Evolutionary conservation across 2,329 filamentous ascomycete genomes (phyloP).

Genomic region (Beauveria rudraprayagi): DNA sequence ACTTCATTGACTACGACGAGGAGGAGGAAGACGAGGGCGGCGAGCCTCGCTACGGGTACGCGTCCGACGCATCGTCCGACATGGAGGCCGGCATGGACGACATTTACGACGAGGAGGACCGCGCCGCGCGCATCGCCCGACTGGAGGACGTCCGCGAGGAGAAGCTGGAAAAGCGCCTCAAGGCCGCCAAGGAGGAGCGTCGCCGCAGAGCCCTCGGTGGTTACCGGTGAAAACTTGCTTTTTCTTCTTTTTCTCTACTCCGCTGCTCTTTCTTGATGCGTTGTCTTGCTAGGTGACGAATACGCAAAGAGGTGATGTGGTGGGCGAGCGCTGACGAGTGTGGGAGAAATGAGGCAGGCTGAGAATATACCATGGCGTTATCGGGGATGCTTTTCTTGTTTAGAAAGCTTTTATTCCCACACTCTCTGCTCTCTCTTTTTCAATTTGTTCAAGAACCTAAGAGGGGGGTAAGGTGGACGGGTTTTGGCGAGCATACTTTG

Average conservation of each 20-base stretch:
- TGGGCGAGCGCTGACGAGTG: not conserved
- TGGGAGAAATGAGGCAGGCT: not conserved
- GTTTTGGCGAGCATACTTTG: no score
- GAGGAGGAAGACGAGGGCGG: conserved; percentile 38
- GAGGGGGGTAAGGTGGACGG: no score
- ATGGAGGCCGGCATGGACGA: conserved; percentile 73
- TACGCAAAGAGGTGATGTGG: not conserved
- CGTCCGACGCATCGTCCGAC: conserved; percentile 60
- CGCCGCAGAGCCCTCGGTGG: conserved; percentile 32
- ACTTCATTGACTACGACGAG: conserved; percentile 55
- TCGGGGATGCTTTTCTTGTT: conserved; percentile 6
- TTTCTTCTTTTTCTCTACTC: not conserved
- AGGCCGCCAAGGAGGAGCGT: conserved; percentile 53
- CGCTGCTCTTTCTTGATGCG: no score
- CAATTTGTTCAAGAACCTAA: not conserved
- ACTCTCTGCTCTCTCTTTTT: not conserved
- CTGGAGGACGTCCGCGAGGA: conserved; percentile 61
- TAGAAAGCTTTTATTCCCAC: not conserved
- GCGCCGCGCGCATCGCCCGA: conserved; percentile 53
- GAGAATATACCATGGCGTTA: conserved; percentile 4
- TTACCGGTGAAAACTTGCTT: not conserved
- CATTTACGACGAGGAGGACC: conserved; percentile 62
- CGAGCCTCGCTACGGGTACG: conserved; percentile 43
- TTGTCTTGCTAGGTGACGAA: no score
- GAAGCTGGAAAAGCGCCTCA: conserved; percentile 52